Base-by-base conservation (phyloP, 352 stramenopile genomes). In the Phytopythium sindhum region DNA sequence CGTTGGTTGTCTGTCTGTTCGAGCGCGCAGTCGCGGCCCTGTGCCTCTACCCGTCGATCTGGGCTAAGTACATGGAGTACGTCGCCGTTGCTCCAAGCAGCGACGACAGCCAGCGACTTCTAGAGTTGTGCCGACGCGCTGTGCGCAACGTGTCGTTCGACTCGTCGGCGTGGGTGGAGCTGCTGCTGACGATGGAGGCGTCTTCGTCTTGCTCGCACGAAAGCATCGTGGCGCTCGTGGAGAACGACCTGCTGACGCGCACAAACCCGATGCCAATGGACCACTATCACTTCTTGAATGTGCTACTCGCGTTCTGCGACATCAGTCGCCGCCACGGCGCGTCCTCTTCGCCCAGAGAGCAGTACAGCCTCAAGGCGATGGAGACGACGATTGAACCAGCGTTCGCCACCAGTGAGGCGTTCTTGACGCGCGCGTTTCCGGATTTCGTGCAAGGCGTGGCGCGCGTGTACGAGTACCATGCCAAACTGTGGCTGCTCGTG, bases 121-220 rank as follows among this genome's bases (percentile, higher is more conserved):
- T 68, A 6, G 71, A 60, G 17, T 33, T 90, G 23, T 57, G 28
- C 12, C 67, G 62, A 33, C 73, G 81, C 29, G 79, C 78, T 19
- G 74, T 86, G 41, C 80, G 80, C 11, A 93, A 93, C 53, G 70
- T 91, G 23, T 82, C 79, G 1, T 89, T 89, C 29, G 81, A 93
- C 57, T 86, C 84, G 21, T 63, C 53, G 26, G 60, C 73, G 7
- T 93, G 84, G 84, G 74, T 75, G 4, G 75, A 87, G 35, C 64
- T 80, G 47, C 33, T 93, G 44, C 59, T 89, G 31, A 72, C 75
- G 31, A 79, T 89, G 68, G 84, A 93, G 63, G 48, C 23, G 6
- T 19, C 58, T 54, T 33, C 31, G 23, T 15, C 60, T 42, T 35
- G 7, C 57, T 29, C 53, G 23, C 42, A 28, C 0, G 24, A 67